Percentiles rank a stretch among this genome's conserved stretches.
Conservation (phyloP, 495 filamentous ascomycete species). For the Penicillium robsamsonii region DNA sequence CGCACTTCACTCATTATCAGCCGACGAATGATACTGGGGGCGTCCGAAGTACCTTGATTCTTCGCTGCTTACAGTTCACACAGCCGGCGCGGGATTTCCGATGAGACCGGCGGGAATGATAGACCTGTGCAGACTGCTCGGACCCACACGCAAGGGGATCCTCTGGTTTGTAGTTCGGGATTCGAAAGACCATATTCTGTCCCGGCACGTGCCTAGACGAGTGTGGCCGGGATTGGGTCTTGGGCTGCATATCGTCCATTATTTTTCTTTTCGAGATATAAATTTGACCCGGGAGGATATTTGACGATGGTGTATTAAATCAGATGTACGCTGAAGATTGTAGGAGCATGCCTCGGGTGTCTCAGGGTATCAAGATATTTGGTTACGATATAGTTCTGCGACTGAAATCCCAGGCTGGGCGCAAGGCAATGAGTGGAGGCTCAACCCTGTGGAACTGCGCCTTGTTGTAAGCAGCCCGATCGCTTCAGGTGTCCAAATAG, state of each 20-base stretch:
- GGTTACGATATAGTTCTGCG: not conserved
- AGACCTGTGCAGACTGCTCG: conserved; percentile 18
- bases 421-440: not conserved
- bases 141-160: conserved; percentile 6
- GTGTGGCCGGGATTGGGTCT: conserved; percentile 1
- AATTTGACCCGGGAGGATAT: not conserved
- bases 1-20: conserved; percentile 35
- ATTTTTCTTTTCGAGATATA: not conserved
- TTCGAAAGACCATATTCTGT: conserved; percentile 29
- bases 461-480: not conserved
- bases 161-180: conserved; percentile 22
- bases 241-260: conserved; percentile 9
- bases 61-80: conserved; percentile 46
- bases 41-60: conserved; percentile 42
- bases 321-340: not conserved
- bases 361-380: not conserved
- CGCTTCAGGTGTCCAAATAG: not conserved
- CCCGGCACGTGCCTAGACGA: conserved; percentile 23
- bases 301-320: not conserved
- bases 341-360: not conserved
- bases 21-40: not conserved
- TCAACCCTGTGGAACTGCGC: conserved; percentile 3
- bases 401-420: not conserved
- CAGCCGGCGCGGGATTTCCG: conserved; percentile 48
- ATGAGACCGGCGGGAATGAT: conserved; percentile 37